Evolutionary conservation across 23 red algal species (phyloP).

Genomic region (Gracilaria domingensis): DNA sequence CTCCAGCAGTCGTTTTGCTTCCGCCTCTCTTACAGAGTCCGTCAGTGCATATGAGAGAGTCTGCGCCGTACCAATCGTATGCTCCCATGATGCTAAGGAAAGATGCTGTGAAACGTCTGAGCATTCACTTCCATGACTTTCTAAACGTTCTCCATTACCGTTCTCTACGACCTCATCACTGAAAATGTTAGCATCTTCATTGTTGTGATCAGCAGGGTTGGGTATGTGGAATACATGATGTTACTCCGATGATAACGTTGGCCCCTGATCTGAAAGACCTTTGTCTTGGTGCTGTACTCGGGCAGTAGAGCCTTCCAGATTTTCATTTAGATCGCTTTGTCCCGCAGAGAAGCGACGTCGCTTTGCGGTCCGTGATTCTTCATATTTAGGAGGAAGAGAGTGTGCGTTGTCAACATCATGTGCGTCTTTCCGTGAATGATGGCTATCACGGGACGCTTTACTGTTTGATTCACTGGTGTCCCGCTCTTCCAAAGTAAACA

Average conservation of each 20-base stretch:
- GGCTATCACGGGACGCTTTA: background rate
- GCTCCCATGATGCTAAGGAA: background rate
- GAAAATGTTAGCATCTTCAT: too few species aligned
- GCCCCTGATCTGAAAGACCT: too few species aligned
- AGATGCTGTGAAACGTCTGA: background rate
- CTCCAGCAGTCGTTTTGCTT: background rate
- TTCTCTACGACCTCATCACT: too few species aligned
- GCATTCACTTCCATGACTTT: background rate
- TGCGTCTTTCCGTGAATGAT: background rate
- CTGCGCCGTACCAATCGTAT: background rate
- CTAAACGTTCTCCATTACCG: background rate
- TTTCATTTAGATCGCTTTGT: background rate
- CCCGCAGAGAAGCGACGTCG: background rate
- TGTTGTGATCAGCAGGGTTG: too few species aligned
- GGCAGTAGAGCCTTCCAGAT: too few species aligned
- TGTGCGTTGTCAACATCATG: background rate
- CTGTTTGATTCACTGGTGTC: background rate
- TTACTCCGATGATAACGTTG: too few species aligned
- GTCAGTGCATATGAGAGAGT: background rate
- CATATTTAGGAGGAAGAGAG: background rate
- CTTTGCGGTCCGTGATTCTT: background rate
- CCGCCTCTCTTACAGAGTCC: conserved; percentile 6
- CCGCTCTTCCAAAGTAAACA: background rate
- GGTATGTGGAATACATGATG: too few species aligned
- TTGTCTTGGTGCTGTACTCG: too few species aligned